These are phyloP conservation scores for Talaromyces trachyspermus DNA, from an alignment of 495 filamentous ascomycete species.

Conservation along the genomic window DNA sequence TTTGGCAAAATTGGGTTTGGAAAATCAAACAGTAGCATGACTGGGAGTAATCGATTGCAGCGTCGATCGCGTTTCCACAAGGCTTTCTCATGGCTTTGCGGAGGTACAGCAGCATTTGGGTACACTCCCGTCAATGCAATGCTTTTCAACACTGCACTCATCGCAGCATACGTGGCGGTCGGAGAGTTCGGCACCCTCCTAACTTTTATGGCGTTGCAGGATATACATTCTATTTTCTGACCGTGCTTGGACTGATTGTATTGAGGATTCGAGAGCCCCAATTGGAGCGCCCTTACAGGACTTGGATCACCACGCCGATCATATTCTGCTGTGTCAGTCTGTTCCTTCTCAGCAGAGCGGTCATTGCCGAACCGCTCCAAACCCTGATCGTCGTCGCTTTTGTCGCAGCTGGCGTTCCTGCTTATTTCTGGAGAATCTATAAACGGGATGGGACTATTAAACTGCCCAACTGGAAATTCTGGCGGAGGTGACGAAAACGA, in stretches of 20 bases:
- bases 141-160: conserved; percentile 67
- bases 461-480: conserved; percentile 53
- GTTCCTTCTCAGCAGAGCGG: conserved; percentile 78
- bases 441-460: conserved; percentile 39
- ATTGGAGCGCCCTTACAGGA: conserved; percentile 82
- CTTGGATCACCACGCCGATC: conserved; percentile 94
- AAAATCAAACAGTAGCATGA: conserved; percentile 25
- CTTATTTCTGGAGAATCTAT: conserved; percentile 82
- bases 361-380: conserved; percentile 86
- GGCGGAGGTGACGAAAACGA: conserved; percentile 37
- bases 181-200: conserved; percentile 89
- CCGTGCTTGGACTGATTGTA: conserved; percentile 87
- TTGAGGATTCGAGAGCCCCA: conserved; percentile 81
- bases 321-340: conserved; percentile 97
- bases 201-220: conserved; percentile 97
- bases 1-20: conserved; percentile 77
- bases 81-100: conserved; percentile 49
- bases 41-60: conserved; percentile 40
- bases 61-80: conserved; percentile 53
- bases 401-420: conserved; percentile 71
- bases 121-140: conserved; percentile 90
- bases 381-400: conserved; percentile 79
- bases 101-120: conserved; percentile 51
- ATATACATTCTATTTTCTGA: conserved; percentile 94
- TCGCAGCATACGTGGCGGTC: conserved; percentile 66